Base-by-base conservation (phyloP, 192 early-diverging fungal genomes). In the Thamnidium elegans region DNA sequence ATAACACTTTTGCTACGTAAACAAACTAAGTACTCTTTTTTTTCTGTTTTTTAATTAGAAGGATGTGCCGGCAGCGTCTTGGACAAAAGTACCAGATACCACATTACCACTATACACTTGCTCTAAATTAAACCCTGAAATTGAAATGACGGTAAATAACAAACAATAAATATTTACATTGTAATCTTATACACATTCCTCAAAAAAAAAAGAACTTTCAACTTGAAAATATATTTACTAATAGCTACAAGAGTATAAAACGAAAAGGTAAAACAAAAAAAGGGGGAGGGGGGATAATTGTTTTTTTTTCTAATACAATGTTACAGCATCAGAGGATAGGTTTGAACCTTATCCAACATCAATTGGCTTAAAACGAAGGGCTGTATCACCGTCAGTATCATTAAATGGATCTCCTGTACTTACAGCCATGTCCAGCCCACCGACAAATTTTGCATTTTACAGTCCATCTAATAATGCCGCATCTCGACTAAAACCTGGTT, bases 71-170 rank as follows among this genome's bases (percentile, higher is more conserved):
- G 63, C 56, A 8, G 62, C 69, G 39, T n/a, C 63, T 1, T 62
- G 55, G 31, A 45, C 63, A 51, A 50, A 61, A 60, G 46, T 64
- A 34, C 55, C 50, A 21, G 54, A 43, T 32, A 58, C 62, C 21
- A 54, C 66, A 39, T 34, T 39, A 39, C 52, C 3, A 54, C 51
- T 46, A 32, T 50, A 17, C 42, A 51, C 2, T 36, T 71, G 69
- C n/a, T 71, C 69, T 13, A 71, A 56, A 54, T 51, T 71, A 5
- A 71, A 71, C n/a, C 69, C 69, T 30, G 69, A 71, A 71, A 59
- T 66, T 9, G 69, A 71, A 43, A 71, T 71, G 69, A 65, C 69
- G 31, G 69, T 71, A 61, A 66, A 48, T 10, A 46, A 61, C 39
- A n/a, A 34, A 17, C 2, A 32, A 53, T 34, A 21, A 20, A 20